These are phyloP conservation scores for Drechslerella coelobrocha DNA, from an alignment of 2,329 filamentous ascomycete species.

Conservation along the genomic window DNA sequence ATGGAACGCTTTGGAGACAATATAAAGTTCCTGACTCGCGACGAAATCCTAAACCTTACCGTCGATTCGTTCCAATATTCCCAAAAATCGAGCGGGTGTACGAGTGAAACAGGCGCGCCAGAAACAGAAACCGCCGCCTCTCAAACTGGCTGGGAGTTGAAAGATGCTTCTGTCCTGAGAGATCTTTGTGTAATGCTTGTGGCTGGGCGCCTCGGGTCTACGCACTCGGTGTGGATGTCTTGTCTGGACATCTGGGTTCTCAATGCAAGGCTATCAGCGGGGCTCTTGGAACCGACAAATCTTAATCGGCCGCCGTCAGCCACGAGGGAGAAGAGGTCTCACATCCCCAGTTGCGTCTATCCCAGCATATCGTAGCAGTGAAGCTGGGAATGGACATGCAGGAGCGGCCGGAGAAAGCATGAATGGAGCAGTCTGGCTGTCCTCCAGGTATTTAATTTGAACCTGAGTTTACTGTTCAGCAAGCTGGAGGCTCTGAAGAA, in stretches of 20 bases:
- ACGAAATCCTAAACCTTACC: conserved; percentile 25
- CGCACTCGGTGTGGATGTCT: not conserved
- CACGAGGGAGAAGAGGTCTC: not conserved
- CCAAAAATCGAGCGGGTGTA: conserved; percentile 18
- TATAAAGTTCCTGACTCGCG: conserved; percentile 50
- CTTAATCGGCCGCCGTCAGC: conserved; percentile 1
- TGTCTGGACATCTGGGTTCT: not conserved
- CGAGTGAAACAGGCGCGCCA: conserved; percentile 49
- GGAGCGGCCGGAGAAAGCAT: not conserved
- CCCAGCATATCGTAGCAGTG: not conserved
- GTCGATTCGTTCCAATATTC: conserved; percentile 6
- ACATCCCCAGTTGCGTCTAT: not conserved
- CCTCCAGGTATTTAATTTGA: not conserved
- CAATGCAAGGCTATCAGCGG: conserved; percentile 3
- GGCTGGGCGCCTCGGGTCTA: conserved; percentile 11
- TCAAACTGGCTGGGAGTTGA: conserved; percentile 26
- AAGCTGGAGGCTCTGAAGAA: conserved; percentile 19
- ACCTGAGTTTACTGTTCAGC: not conserved
- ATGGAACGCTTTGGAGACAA: conserved; percentile 19
- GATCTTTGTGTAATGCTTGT: conserved; percentile 25
- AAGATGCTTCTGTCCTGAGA: too few relatives aligned
- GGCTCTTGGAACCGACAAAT: not conserved
- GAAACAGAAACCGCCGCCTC: conserved; percentile 24
- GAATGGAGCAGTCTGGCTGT: not conserved
- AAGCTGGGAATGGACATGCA: not conserved